Percentiles rank a stretch among this genome's conserved stretches.
Conservation (phyloP, 139 green algal genomes). For the Tetradesmus obliquus region DNA sequence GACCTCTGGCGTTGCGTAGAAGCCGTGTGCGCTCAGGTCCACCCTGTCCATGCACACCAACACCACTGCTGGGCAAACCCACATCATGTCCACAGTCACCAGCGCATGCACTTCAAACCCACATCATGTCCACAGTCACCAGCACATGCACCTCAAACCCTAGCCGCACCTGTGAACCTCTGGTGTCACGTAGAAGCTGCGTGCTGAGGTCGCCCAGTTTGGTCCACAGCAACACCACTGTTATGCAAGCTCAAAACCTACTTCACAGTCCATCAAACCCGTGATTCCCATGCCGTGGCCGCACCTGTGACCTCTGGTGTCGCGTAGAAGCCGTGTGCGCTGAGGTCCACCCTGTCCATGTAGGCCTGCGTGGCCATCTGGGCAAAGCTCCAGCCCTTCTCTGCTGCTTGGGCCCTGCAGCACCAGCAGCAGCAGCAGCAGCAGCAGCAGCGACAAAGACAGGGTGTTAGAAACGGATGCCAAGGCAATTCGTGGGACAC, state of each 20-base stretch:
- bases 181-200: slow-evolving; percentile 96
- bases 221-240: too few species aligned
- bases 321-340: slow-evolving; percentile 94
- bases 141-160: slow-evolving; percentile 73
- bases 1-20: slow-evolving; percentile 94
- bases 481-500: too few species aligned
- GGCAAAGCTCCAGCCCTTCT: slow-evolving; percentile 19
- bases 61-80: too few species aligned
- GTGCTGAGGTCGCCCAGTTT: slow-evolving; percentile 91
- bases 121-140: too few species aligned
- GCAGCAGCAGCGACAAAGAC: not conserved
- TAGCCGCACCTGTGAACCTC: slow-evolving; percentile 78
- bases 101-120: too few species aligned
- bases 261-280: too few species aligned
- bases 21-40: slow-evolving; percentile 95
- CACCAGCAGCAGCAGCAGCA: not conserved
- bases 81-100: too few species aligned
- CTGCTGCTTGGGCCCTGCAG: slow-evolving; percentile 5
- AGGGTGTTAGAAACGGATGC: too few species aligned
- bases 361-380: slow-evolving; percentile 85
- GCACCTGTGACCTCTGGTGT: slow-evolving; percentile 91
- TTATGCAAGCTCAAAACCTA: too few species aligned
- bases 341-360: slow-evolving; percentile 90
- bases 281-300: too few species aligned
- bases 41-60: slow-evolving; percentile 87